phyloP scores from a whole-genome alignment of 176 grass and related monocot species.

The Aegilops sharonensis region DNA sequence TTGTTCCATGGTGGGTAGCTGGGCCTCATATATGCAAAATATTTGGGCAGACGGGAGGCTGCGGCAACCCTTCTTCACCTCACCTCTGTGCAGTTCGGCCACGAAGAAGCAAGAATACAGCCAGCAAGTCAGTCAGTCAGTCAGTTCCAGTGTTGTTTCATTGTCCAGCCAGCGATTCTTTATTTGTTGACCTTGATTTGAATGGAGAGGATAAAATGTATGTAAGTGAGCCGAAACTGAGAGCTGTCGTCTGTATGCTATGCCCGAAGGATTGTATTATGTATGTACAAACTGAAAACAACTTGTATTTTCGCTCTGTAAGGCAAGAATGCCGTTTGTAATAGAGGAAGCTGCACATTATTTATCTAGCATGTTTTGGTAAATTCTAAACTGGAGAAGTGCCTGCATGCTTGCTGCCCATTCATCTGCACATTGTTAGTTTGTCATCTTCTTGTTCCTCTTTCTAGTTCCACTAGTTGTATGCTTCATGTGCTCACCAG shows the following conservation, averaged over 20 bases:
- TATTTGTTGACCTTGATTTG: conserved; percentile 42
- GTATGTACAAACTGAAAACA: background rate
- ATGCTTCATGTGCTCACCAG: background rate
- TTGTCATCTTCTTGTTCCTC: conserved; percentile 2
- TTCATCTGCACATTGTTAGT: background rate
- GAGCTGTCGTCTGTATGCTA: background rate
- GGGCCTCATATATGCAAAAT: conserved; percentile 45
- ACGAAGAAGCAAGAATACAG: conserved; percentile 17
- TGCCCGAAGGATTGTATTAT: background rate
- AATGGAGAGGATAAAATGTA: conserved; percentile 5
- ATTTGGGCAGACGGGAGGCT: conserved; percentile 47
- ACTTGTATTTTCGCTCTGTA: background rate
- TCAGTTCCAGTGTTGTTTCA: background rate
- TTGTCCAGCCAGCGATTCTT: conserved; percentile 33
- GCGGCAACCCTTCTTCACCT: conserved; percentile 22
- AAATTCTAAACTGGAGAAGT: background rate
- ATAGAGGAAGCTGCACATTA: conserved; percentile 31
- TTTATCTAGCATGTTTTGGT: conserved; percentile 25
- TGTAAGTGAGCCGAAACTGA: conserved; percentile 29
- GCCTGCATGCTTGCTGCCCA: background rate
- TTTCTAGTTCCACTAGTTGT: background rate
- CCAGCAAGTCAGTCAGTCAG: background rate
- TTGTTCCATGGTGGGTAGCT: conserved; percentile 42
- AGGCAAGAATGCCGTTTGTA: conserved; percentile 17
- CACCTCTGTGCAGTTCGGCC: conserved; percentile 50